Evolutionary conservation across 1,139 yeast species (phyloP).

Genomic region (Groenewaldozyma sp.): DNA sequence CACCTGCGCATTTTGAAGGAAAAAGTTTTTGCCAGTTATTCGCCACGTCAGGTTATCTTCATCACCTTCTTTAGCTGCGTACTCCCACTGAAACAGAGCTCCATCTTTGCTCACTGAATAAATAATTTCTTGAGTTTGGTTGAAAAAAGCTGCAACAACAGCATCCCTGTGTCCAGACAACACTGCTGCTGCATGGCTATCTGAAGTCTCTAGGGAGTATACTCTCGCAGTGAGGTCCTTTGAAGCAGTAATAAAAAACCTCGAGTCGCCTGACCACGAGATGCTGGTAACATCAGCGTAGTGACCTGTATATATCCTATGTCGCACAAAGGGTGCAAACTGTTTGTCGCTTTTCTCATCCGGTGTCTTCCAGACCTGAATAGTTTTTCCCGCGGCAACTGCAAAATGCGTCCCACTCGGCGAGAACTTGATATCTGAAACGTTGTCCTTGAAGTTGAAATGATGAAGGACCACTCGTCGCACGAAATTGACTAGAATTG

Average conservation of each 20-base stretch:
- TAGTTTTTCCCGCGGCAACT: constrained; percentile 67
- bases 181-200: constrained; percentile 73
- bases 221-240: constrained; percentile 85
- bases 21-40: constrained; percentile 65
- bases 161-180: constrained; percentile 90
- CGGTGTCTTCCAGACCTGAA: constrained; percentile 95
- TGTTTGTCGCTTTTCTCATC: constrained; percentile 48
- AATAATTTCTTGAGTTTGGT: constrained; percentile 73
- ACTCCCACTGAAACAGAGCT: constrained; percentile 89
- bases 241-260: constrained; percentile 78
- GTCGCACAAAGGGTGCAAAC: constrained; percentile 92
- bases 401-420: constrained; percentile 89
- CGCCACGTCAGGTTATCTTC: constrained; percentile 56
- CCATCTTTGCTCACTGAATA: constrained; percentile 94
- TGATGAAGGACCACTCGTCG: constrained; percentile 88
- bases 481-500: constrained; percentile 76
- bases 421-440: constrained; percentile 68
- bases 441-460: constrained; percentile 80
- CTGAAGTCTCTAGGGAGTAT: constrained; percentile 68
- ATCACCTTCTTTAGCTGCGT: constrained; percentile 40
- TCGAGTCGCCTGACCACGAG: constrained; percentile 84
- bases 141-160: constrained; percentile 80
- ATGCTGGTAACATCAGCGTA: constrained; percentile 70
- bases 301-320: constrained; percentile 88
- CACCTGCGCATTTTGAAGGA: constrained; percentile 56